These are phyloP conservation scores for Leccinum pachyderme DNA, from an alignment of 1,284 basidiomycete species.

Conservation along the genomic window DNA sequence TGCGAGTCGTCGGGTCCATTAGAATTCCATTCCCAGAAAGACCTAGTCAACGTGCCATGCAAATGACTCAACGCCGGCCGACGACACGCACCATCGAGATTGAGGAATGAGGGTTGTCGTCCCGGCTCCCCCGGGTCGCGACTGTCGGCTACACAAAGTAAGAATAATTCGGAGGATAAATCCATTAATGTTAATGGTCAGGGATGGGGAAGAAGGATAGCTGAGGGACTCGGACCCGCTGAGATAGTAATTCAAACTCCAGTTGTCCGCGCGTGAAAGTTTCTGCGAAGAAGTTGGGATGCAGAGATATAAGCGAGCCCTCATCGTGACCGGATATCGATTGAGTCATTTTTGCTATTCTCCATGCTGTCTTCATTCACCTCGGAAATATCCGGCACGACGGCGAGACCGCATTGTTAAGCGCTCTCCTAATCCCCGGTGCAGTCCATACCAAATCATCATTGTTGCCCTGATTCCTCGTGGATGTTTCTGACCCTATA, in stretches of 20 bases:
- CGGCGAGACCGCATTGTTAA: too few species aligned
- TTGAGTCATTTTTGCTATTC: too few species aligned
- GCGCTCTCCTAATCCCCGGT: neutral
- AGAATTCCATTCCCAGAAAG: neutral
- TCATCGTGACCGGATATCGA: neutral
- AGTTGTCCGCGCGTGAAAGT: neutral
- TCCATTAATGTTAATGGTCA: too few species aligned
- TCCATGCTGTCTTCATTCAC: too few species aligned
- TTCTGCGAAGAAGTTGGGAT: neutral
- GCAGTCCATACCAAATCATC: neutral
- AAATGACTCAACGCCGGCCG: too few species aligned
- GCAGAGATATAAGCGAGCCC: neutral
- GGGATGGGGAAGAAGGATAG: neutral
- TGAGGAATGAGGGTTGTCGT: too few species aligned
- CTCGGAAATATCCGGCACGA: too few species aligned
- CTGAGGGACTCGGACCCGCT: neutral
- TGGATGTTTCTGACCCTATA: conserved; percentile 1
- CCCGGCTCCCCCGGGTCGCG: too few species aligned
- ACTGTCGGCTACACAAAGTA: too few species aligned
- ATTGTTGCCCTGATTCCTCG: neutral
- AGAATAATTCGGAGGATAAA: too few species aligned
- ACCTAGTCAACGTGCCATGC: too few species aligned
- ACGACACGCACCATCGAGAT: too few species aligned
- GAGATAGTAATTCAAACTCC: neutral
- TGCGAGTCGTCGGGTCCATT: neutral